Percentiles rank a stretch among this genome's conserved stretches.
These are phyloP conservation scores for Teunomyces kruisii DNA, from an alignment of 805 yeast species.

Conservation along the genomic window DNA sequence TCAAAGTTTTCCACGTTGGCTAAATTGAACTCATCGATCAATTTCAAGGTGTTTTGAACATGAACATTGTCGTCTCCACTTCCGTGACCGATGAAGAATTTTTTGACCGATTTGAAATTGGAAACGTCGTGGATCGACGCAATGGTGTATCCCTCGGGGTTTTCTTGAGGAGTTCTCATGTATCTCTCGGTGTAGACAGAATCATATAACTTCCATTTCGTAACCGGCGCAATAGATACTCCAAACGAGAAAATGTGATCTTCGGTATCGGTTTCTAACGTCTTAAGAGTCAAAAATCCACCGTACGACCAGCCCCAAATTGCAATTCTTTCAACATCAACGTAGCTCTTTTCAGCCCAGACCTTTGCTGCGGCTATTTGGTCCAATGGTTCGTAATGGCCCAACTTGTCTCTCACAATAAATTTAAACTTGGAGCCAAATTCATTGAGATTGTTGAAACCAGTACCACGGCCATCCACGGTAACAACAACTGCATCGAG, in stretches of 20 bases:
- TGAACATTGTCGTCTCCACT: conserved; percentile 86
- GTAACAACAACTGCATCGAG: conserved; percentile 85
- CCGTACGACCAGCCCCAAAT: conserved; percentile 93
- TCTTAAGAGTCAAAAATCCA: conserved; percentile 73
- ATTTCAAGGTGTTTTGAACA: conserved; percentile 62
- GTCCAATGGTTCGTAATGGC: conserved; percentile 79
- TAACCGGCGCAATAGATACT: conserved; percentile 83
- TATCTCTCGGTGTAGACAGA: conserved; percentile 80
- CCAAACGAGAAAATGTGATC: conserved; percentile 64
- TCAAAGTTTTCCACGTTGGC: conserved; percentile 82
- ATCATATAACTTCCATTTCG: conserved; percentile 74
- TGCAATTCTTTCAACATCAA: conserved; percentile 59
- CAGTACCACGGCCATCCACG: conserved; percentile 97
- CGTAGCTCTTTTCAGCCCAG: conserved; percentile 63
- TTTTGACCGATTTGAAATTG: conserved; percentile 47
- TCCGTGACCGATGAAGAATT: conserved; percentile 76
- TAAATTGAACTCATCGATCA: conserved; percentile 59
- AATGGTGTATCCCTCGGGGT: conserved; percentile 48
- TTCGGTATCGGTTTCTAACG: conserved; percentile 65
- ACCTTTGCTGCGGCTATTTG: conserved; percentile 81
- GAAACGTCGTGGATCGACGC: conserved; percentile 44
- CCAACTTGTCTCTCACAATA: conserved; percentile 77
- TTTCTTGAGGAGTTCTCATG: conserved; percentile 56
- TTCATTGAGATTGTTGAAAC: conserved; percentile 62
- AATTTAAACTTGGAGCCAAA: conserved; percentile 60